Conservation (phyloP, 2,329 filamentous ascomycete species). For the Sordariomycetes sp. region DNA sequence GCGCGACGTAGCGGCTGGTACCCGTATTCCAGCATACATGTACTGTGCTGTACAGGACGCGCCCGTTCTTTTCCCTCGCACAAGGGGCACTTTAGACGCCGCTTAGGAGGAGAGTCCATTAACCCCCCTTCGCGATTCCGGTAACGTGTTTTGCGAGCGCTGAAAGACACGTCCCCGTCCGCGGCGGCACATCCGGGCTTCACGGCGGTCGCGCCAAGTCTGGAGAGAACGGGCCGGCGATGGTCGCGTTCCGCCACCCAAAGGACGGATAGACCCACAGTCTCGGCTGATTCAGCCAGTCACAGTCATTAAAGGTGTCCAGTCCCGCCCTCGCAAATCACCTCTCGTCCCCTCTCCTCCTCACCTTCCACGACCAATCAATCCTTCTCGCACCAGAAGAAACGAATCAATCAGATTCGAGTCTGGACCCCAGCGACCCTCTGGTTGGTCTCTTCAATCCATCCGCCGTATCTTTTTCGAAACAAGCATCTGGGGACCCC, state of each 20-base stretch:
- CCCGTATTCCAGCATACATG: not conserved
- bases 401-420: constrained; percentile 7
- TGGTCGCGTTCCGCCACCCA: not conserved
- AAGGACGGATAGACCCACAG: constrained; percentile 18
- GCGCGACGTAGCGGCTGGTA: not conserved
- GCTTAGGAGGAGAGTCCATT: not conserved
- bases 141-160: not conserved
- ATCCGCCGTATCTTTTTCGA: constrained; percentile 3
- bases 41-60: too few relatives aligned
- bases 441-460: constrained; percentile 5
- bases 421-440: constrained; percentile 1
- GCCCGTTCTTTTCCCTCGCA: not conserved
- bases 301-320: constrained; percentile 27
- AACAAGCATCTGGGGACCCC: constrained; percentile 2
- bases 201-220: not conserved
- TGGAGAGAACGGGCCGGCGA: not conserved
- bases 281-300: constrained; percentile 38
- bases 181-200: not conserved
- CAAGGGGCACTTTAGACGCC: not conserved
- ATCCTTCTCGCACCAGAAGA: constrained; percentile 15
- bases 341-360: constrained; percentile 28
- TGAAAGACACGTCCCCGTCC: not conserved
- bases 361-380: constrained; percentile 40
- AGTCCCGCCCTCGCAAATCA: constrained; percentile 33
- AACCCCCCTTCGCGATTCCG: not conserved